phyloP scores from a whole-genome alignment of 257 asterid species.

The Plantago elongata region DNA sequence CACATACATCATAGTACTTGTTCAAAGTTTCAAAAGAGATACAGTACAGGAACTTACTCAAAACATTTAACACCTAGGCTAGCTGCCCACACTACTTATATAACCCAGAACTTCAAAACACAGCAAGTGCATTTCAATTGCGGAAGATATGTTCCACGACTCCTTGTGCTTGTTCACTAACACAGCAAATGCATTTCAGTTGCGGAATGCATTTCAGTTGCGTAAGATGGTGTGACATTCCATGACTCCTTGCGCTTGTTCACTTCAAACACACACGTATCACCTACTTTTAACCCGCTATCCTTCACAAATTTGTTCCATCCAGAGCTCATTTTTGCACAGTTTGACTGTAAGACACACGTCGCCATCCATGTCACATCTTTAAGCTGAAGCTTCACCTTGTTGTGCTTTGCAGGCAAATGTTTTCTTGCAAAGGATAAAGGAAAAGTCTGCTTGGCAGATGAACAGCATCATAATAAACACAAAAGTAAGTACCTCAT shows the following conservation, averaged over 20 bases:
- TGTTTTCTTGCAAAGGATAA: neutral
- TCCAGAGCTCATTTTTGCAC: neutral
- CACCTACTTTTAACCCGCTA: slow-evolving; percentile 10
- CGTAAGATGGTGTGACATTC: neutral
- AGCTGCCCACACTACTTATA: no score
- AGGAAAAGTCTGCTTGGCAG: neutral
- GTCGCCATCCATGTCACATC: slow-evolving; percentile 5
- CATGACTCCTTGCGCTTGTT: neutral
- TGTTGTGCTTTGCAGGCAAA: neutral
- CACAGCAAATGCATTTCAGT: no score
- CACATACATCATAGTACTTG: no score
- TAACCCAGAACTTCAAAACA: no score
- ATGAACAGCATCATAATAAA: neutral
- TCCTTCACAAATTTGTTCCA: slow-evolving; percentile 25
- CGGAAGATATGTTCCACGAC: no score
- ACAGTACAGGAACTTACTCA: neutral
- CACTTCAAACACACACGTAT: slow-evolving; percentile 24
- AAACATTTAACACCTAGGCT: no score
- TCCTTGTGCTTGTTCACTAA: no score
- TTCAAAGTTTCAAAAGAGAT: neutral
- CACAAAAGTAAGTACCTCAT: neutral
- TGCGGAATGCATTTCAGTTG: no score
- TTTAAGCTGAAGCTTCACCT: no score
- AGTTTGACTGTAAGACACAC: neutral
- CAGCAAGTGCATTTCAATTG: no score